These are phyloP conservation scores for Lactarius hengduanensis DNA, from an alignment of 768 basidiomycete species.

Conservation along the genomic window DNA sequence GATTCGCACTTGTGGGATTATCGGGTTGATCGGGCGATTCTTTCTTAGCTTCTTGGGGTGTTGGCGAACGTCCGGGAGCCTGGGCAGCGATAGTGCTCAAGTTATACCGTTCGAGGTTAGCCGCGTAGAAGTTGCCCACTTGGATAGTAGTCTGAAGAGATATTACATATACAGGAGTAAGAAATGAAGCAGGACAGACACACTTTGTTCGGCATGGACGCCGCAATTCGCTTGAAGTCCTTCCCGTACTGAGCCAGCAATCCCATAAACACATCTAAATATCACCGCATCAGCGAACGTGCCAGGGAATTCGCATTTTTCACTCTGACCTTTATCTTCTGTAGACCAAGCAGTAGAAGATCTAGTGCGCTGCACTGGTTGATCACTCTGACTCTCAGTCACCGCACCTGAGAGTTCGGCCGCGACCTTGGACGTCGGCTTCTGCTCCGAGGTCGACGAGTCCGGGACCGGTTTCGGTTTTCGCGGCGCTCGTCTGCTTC, in stretches of 20 bases:
- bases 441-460: constrained; percentile 1
- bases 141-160: constrained; percentile 50
- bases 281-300: constrained; percentile 24
- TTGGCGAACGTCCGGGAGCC: constrained; percentile 30
- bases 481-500: constrained; percentile 4
- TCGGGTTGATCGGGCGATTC: constrained; percentile 22
- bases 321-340: constrained; percentile 58
- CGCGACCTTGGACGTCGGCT: constrained; percentile 2
- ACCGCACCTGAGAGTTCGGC: constrained; percentile 4
- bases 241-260: constrained; percentile 62
- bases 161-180: neutral
- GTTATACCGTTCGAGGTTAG: constrained; percentile 42
- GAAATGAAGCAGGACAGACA: constrained; percentile 17
- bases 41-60: constrained; percentile 32
- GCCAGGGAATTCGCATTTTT: constrained; percentile 2
- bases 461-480: constrained; percentile 9
- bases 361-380: constrained; percentile 3
- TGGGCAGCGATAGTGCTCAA: constrained; percentile 33
- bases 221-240: constrained; percentile 68
- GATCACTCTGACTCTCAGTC: constrained; percentile 2
- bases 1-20: neutral
- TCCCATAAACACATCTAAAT: constrained; percentile 48
- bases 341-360: constrained; percentile 52
- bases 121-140: constrained; percentile 52
- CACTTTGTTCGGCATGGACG: constrained; percentile 63